Conservation (phyloP, 148 eudicot species). For the Bassia scoparia region DNA sequence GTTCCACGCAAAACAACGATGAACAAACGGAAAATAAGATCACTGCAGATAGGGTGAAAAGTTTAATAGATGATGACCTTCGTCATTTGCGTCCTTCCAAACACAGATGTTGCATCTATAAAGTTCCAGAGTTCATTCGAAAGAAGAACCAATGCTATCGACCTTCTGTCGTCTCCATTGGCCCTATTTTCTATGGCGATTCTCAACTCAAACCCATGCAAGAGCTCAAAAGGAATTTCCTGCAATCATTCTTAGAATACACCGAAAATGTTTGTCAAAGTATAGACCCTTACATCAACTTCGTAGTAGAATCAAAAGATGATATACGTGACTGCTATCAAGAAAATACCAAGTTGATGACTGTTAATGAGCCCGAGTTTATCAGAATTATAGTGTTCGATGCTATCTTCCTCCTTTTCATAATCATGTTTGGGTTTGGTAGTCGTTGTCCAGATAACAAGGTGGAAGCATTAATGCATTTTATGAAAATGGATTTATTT, state of each 20-base stretch:
- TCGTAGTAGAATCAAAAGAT: not conserved
- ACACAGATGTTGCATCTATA: conserved; percentile 17
- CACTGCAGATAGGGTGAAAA: too few species aligned
- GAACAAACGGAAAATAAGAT: too few species aligned
- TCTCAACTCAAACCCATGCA: too few species aligned
- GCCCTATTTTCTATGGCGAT: conserved; percentile 6
- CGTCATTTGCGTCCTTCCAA: not conserved
- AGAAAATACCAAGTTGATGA: not conserved
- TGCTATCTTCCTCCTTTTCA: conserved; percentile 7
- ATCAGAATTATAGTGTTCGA: conserved; percentile 17
- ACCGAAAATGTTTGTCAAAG: not conserved
- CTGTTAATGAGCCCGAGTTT: not conserved
- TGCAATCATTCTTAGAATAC: not conserved
- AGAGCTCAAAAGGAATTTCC: conserved; percentile 12
- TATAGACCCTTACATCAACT: not conserved
- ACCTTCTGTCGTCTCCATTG: conserved; percentile 24
- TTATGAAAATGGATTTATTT: not conserved
- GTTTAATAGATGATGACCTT: not conserved
- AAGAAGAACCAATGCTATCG: conserved; percentile 11
- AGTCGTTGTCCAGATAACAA: too few species aligned
- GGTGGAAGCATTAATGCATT: too few species aligned
- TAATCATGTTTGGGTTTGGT: not conserved
- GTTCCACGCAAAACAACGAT: too few species aligned
- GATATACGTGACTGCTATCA: conserved; percentile 4
- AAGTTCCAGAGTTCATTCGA: conserved; percentile 9